Evolutionary conservation across 2,329 filamentous ascomycete genomes (phyloP).

Genomic region (Emergomyces pasteurianus): DNA sequence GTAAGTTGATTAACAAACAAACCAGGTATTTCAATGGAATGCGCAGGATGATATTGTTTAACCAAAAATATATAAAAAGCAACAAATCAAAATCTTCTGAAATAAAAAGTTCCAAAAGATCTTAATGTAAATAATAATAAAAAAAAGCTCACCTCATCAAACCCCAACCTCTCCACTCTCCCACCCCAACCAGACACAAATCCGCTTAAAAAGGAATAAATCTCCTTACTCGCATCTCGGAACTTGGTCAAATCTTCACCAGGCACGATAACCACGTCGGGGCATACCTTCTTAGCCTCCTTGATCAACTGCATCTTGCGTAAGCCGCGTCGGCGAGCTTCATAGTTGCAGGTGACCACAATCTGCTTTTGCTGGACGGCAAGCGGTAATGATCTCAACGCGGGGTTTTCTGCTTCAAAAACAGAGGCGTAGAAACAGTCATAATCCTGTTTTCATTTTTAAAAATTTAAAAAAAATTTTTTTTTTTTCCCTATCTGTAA

Average conservation of each 20-base stretch:
- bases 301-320: conserved; percentile 74
- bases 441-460: conserved; percentile 28
- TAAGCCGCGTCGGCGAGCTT: conserved; percentile 54
- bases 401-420: conserved; percentile 68
- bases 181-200: conserved; percentile 58
- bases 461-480: background rate
- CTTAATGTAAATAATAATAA: no score
- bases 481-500: background rate
- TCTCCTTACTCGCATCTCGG: conserved; percentile 68
- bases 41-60: no score
- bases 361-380: conserved; percentile 91
- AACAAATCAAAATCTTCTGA: background rate
- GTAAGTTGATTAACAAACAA: background rate
- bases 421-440: conserved; percentile 88
- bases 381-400: conserved; percentile 59
- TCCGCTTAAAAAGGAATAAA: conserved; percentile 60
- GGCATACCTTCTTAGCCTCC: conserved; percentile 68
- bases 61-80: background rate
- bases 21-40: background rate
- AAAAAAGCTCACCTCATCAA: conserved; percentile 61
- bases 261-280: conserved; percentile 72
- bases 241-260: conserved; percentile 81
- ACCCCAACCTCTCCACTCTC: conserved; percentile 69
- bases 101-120: background rate
- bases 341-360: conserved; percentile 87